Conservation (phyloP, 768 basidiomycete genomes). For the Pleurotus tuber-regium region DNA sequence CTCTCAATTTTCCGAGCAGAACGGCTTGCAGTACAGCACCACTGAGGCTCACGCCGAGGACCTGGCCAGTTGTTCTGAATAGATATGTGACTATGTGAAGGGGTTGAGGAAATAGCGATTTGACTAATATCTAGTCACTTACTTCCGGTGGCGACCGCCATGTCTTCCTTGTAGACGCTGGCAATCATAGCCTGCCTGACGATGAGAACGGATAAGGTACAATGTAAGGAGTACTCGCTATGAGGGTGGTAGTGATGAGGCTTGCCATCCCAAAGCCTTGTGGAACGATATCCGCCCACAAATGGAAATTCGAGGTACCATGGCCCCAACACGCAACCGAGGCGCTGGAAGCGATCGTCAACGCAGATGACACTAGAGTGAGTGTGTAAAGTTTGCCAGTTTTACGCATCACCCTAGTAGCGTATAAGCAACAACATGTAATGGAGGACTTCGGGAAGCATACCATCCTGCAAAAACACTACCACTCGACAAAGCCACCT, state of each 20-base stretch:
- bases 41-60: conserved; percentile 87
- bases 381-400: conserved; percentile 85
- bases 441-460: conserved; percentile 21
- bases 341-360: conserved; percentile 57
- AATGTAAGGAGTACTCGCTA: conserved; percentile 46
- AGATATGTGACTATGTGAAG: conserved; percentile 76
- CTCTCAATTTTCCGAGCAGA: conserved; percentile 64
- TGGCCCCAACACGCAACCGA: conserved; percentile 69
- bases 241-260: conserved; percentile 82
- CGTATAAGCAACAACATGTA: conserved; percentile 3
- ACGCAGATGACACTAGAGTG: conserved; percentile 60
- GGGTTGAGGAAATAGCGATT: conserved; percentile 7
- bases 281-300: conserved; percentile 78
- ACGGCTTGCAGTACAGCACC: conserved; percentile 84
- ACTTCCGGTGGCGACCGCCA: conserved; percentile 91
- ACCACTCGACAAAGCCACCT: conserved; percentile 81
- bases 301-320: conserved; percentile 53
- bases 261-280: conserved; percentile 85
- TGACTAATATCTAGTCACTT: conserved; percentile 32
- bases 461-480: conserved; percentile 88
- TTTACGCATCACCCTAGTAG: conserved; percentile 71
- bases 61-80: conserved; percentile 93
- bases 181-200: conserved; percentile 78
- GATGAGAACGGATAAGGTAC: conserved; percentile 5
- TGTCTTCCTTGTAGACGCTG: conserved; percentile 72